Evolutionary conservation across 169 alveolate species (phyloP).

Genomic region (Amoebophrya sp.): DNA sequence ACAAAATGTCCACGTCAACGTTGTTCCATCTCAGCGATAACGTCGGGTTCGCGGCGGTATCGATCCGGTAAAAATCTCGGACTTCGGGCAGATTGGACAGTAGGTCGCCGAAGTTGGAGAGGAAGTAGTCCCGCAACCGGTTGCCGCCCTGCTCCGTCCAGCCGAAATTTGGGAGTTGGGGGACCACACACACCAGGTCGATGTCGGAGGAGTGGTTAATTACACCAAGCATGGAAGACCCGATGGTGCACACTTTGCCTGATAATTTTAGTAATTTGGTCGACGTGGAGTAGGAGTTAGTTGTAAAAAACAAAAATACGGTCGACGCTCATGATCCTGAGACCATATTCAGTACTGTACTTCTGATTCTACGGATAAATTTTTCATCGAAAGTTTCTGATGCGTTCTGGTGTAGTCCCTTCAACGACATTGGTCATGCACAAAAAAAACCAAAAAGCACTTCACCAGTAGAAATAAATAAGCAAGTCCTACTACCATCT

Average conservation of each 20-base stretch:
- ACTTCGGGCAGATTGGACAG: neutral
- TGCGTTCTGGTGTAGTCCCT: no score
- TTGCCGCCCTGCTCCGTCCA: neutral
- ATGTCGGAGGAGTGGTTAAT: neutral
- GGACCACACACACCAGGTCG: neutral
- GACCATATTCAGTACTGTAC: no score
- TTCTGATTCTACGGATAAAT: no score
- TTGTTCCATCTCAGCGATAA: neutral
- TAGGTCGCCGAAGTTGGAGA: neutral
- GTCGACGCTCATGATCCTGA: no score
- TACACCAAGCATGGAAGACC: neutral
- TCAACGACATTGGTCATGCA: no score
- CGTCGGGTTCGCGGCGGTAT: neutral
- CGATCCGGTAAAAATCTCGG: neutral
- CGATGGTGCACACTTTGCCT: neutral
- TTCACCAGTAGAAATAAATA: no score
- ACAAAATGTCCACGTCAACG: neutral
- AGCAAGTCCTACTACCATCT: no score
- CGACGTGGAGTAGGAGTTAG: no score
- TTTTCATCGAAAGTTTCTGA: no score
- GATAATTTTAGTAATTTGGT: neutral
- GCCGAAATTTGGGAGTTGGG: neutral
- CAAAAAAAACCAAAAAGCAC: no score
- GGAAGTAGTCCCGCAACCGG: neutral
- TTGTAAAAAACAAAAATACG: no score